Conservation (phyloP, 2,329 filamentous ascomycete genomes). For the Simplicillium aogashimaense region DNA sequence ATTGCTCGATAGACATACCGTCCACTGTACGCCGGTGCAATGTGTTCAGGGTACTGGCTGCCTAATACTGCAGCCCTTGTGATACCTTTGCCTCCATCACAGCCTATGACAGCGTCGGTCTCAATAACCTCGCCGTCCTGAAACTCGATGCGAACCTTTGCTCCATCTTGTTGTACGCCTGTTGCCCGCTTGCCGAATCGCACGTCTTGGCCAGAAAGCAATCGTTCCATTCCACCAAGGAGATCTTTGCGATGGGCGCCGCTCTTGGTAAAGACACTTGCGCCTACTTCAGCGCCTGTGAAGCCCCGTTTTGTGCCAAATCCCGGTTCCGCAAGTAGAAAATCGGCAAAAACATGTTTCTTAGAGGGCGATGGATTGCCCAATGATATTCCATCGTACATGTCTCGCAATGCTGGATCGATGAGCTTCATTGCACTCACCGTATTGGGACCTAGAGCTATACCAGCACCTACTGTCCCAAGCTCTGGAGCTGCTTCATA, state of each 20-base stretch:
- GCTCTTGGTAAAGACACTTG: background rate
- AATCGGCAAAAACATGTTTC: background rate
- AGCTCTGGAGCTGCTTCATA: slow-evolving; percentile 3
- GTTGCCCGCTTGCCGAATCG: background rate
- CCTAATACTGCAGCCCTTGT: background rate
- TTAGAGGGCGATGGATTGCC: background rate
- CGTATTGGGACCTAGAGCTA: slow-evolving; percentile 3
- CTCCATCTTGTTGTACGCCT: background rate
- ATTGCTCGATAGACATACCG: background rate
- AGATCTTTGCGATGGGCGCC: background rate
- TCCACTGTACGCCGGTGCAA: background rate
- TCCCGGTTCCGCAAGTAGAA: background rate
- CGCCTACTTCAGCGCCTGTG: background rate
- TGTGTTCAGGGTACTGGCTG: background rate
- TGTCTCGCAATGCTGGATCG: background rate
- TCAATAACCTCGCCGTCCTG: background rate
- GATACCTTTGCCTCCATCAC: slow-evolving; percentile 1
- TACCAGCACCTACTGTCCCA: slow-evolving; percentile 2
- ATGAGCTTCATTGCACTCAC: slow-evolving; percentile 1
- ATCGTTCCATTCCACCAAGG: background rate
- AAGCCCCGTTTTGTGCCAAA: background rate
- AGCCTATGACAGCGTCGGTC: slow-evolving; percentile 1
- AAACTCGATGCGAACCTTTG: background rate
- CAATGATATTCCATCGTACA: background rate
- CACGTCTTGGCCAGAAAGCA: background rate